Evolutionary conservation across 192 early-diverging fungal species (phyloP), one percentile per base, ranked within the genome.

Genomic region (Dimargaris xerosporica): DNA sequence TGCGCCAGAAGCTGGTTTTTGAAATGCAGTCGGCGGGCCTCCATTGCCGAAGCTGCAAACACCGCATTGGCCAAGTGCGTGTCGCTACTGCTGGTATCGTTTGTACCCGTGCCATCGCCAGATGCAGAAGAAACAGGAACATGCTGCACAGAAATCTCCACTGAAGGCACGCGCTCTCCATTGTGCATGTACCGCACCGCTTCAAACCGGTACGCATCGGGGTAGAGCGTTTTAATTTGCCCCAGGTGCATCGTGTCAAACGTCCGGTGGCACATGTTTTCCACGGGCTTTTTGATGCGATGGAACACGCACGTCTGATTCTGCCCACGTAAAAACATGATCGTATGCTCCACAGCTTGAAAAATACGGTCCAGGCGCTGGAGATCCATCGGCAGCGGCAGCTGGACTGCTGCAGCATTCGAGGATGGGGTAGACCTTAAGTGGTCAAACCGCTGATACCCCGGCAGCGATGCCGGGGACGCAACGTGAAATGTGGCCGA

Each of bases 211-310:
- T 81, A 84, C 9, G 75, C 62, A 19, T 75, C 75, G 5, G 79
- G 79, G 46, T 69, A 80, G 1, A 84, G 59, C 0, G 73, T 67
- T 1, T 74, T 60, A 39, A 84, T 77, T 65, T 81, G 78, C 23
- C 69, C 78, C 51, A 84, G 65, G 54, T 78, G 68, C 16, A 43
- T 23, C 65, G 76, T 65, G 31, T 71, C 71, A 68, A 84, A 84
- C 6, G 75, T 76, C 50, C 75, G 69, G 54, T 69, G 63, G 7
- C 71, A 71, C 67, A 76, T 74, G 39, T 75, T 67, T 64, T 80
- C 76, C 21, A 84, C 79, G 21, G 73, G 63, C 65, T 75, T 75
- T 34, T 72, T 67, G 25, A 78, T 54, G 44, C 69, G 69, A 64
- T 84, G 78, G 64, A 73, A 77, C 1, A 77, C 64, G 9, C 72